Percentiles rank a stretch among this genome's conserved stretches.
phyloP scores from a whole-genome alignment of 352 stramenopile species.

The Phytophthora rubi region DNA sequence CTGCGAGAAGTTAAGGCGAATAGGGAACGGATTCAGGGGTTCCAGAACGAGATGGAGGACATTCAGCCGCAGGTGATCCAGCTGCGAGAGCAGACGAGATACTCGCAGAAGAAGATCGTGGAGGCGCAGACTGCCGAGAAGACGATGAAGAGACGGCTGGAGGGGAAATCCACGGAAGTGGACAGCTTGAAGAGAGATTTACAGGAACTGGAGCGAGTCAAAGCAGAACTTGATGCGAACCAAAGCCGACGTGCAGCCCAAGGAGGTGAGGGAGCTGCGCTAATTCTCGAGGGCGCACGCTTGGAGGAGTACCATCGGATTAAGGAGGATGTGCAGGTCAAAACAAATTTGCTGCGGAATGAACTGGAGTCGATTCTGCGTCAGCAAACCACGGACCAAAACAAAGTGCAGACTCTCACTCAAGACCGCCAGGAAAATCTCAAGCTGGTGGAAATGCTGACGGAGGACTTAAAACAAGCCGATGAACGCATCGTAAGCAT shows the following conservation, averaged over 20 bases:
- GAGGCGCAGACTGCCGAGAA: conserved; percentile 57
- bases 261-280: conserved; percentile 46
- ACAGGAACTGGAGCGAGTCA: conserved; percentile 64
- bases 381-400: conserved; percentile 69
- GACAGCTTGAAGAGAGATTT: conserved; percentile 80
- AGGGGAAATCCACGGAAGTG: conserved; percentile 89
- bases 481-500: conserved; percentile 77
- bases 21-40: conserved; percentile 71
- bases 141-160: conserved; percentile 73
- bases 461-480: conserved; percentile 62
- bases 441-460: conserved; percentile 69
- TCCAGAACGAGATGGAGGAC: conserved; percentile 88
- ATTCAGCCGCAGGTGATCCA: conserved; percentile 78
- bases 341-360: conserved; percentile 75
- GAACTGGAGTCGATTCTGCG: conserved; percentile 75
- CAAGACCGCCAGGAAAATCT: conserved; percentile 78
- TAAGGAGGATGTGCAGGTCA: conserved; percentile 72
- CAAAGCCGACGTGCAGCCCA: conserved; percentile 40
- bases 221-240: conserved; percentile 59
- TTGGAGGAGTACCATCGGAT: conserved; percentile 88
- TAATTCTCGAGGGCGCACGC: conserved; percentile 68
- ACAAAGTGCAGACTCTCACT: conserved; percentile 73
- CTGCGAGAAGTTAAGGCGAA: conserved; percentile 70
- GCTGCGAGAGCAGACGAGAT: conserved; percentile 92
- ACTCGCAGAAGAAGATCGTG: conserved; percentile 68